phyloP scores from a whole-genome alignment of 176 grass and related monocot species.

The Carex pumila region DNA sequence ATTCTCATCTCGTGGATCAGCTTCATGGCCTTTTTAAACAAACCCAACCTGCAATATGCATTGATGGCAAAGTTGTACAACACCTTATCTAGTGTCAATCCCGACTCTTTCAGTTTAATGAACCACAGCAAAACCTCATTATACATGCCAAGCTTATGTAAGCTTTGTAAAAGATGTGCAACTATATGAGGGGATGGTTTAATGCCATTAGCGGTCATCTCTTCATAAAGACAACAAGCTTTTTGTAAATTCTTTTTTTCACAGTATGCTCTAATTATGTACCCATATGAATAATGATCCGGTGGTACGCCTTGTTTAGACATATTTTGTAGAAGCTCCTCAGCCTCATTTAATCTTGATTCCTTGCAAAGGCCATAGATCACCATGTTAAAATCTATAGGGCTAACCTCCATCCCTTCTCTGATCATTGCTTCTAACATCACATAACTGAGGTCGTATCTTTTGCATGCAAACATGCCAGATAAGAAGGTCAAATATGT shows the following conservation, averaged over 20 bases:
- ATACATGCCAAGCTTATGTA: constrained; percentile 37
- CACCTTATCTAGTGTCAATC: constrained; percentile 41
- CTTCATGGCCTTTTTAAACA: constrained; percentile 42
- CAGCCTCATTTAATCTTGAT: constrained; percentile 48
- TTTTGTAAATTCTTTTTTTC: constrained; percentile 40
- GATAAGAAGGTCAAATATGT: constrained; percentile 49
- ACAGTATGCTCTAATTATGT: constrained; percentile 51
- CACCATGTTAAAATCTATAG: constrained; percentile 58
- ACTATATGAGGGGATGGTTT: constrained; percentile 36
- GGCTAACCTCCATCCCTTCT: constrained; percentile 27
- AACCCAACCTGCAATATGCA: constrained; percentile 51
- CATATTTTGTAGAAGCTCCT: constrained; percentile 65
- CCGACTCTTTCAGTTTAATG: constrained; percentile 47
- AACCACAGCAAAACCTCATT: constrained; percentile 40
- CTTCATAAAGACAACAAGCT: constrained; percentile 39
- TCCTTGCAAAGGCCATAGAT: constrained; percentile 68
- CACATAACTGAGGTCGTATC: constrained; percentile 33
- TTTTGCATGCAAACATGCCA: constrained; percentile 38
- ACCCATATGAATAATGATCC: constrained; percentile 51
- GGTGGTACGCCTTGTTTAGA: constrained; percentile 13
- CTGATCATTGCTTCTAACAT: constrained; percentile 34
- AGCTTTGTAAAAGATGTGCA: constrained; percentile 49
- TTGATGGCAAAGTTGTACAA: constrained; percentile 62
- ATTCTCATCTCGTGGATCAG: constrained; percentile 63
- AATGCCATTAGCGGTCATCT: constrained; percentile 47